Base-by-base conservation (phyloP, 1,139 yeast genomes). In the Pichia sp. region DNA sequence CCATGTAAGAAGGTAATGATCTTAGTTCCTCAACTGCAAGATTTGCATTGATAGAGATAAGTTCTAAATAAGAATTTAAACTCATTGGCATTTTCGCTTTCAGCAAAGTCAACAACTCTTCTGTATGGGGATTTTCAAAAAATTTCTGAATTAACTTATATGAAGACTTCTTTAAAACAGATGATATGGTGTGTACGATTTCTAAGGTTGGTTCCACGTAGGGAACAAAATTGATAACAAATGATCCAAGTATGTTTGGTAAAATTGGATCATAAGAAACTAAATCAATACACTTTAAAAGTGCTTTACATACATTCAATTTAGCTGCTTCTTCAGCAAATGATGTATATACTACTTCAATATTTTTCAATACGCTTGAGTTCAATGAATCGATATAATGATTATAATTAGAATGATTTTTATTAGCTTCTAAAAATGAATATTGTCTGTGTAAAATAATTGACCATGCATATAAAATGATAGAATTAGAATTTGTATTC, bases 1-100 rank as follows among this genome's bases (percentile, higher is more conserved):
- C 61, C 69, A 84, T 79, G 53, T 74, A 84, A 0, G 91, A 77
- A 34, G 68, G 67, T 57, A 88, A 62, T 31, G 69, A 68, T 26
- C 70, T 65, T 43, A 88, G 66, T 48, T 80, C 84, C 45, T 72
- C 75, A 47, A 72, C 69, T 0, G 94, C 93, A 55, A 79, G 73
- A 40, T 72, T 72, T 1, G 84, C 79, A 50, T 82, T 79, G 23
- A 79, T 72, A 11, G 81, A 68, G 3, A 82, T 69, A 12, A 86
- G 54, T 41, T 75, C 70, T 32, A 85, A 61, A 48, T 79, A 79
- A 1, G 93, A 83, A 2, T 69, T 59, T 15, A 84, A 59, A 3
- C 77, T 67, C n/a, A 77, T 66, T 0, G 96, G 96, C 49, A 84
- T 73, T 53, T 86, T 85, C 1, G 93, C 81, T 46, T 81, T 69